Base-by-base conservation (phyloP, 768 basidiomycete genomes). In the Hygrophoropsis aurantiaca region DNA sequence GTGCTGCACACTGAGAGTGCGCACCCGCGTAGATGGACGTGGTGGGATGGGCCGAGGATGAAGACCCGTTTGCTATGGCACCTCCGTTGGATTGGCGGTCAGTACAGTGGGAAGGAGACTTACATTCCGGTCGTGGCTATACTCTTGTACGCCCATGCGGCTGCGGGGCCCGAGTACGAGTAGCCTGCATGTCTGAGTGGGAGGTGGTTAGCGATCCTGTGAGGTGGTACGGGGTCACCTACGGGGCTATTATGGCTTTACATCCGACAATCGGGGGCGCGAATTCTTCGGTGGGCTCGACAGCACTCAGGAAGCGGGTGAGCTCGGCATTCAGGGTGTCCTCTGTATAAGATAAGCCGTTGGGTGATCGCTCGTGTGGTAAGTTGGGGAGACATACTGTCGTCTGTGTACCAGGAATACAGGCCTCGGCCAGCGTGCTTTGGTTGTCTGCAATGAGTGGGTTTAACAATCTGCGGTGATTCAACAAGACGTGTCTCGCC, bases 211-310 rank as follows among this genome's bases (percentile, higher is more conserved):
- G 15, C 36, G 21, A 46, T 21, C 2, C 26, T 25, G 10, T 19
- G 40, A 47, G 16, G 19, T 46, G 43, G 19, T 42, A 30, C 23
- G 33, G 30, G n/a, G 36, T 34, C n/a, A 75, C 91, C 56, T 58
- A 97, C 94, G 97, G 97, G 16, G 89, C 94, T 37, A 99, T 94
- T 61, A 99, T 79, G n/a, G 94, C 97, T 62, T 81, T 87, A 55
- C 79, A 81, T 23, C 83, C 79, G 41, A 68, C 59, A 54, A 93
- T 74, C 2, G 94, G 93, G 34, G 81, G 85, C 1, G 67, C 58
- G 73, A 82, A 82, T 58, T 79, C 49, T 20, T 72, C 66, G 3
- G 74, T 69, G 25, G 76, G 47, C 20, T 75, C 65, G 23, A 90
- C 90, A 24, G 70, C 72, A 5, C 61, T 67, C 7, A 97, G 73